Evolutionary conservation across 2,329 filamentous ascomycete species (phyloP).

Genomic region (Colletotrichum sp.): DNA sequence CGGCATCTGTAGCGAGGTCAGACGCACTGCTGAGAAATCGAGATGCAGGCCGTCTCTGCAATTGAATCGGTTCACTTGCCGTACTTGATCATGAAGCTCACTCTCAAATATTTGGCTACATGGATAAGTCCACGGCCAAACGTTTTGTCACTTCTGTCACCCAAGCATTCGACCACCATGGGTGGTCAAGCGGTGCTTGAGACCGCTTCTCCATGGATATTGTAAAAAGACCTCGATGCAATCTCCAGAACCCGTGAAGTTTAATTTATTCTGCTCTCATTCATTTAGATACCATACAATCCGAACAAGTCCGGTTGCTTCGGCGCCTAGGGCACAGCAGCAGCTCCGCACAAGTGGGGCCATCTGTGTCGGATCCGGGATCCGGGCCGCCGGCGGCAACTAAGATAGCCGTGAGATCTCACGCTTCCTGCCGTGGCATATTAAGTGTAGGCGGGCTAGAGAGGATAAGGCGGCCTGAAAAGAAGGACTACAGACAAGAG

Average conservation of each 20-base stretch:
- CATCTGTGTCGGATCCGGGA: not conserved
- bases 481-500: not conserved
- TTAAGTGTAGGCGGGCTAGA: not conserved
- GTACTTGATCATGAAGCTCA: not conserved
- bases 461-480: rapidly evolving
- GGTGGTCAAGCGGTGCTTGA: not conserved
- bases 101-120: not conserved
- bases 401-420: not conserved
- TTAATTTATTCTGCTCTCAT: not conserved
- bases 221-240: not conserved
- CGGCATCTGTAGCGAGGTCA: not conserved
- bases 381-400: not conserved
- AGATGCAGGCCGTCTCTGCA: not conserved
- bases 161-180: not conserved
- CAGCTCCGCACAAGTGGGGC: not conserved
- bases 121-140: not conserved
- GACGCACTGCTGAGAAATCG: not conserved
- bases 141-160: not conserved
- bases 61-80: not conserved
- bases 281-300: not conserved
- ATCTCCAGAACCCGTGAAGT: rapidly evolving
- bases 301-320: not conserved
- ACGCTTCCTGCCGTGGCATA: rapidly evolving
- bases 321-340: rapidly evolving
- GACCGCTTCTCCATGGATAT: not conserved